phyloP scores from a whole-genome alignment of 2,329 filamentous ascomycete genomes.

The Lomentospora prolificans region DNA sequence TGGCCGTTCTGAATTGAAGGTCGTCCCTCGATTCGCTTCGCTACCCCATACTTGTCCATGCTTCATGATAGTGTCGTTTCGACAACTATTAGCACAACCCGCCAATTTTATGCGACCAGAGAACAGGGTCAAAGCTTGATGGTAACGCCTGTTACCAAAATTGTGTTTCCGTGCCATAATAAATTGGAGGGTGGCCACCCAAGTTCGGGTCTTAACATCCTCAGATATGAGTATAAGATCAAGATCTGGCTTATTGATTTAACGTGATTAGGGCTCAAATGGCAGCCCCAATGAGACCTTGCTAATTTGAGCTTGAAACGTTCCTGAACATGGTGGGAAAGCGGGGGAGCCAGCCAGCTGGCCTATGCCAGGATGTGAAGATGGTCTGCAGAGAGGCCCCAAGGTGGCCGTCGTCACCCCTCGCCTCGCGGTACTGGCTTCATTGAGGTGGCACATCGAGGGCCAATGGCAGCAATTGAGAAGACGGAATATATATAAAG shows the following conservation, averaged over 20 bases:
- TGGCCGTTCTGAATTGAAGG: no score
- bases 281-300: neutral
- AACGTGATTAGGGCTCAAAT: neutral
- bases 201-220: neutral
- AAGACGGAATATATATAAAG: neutral
- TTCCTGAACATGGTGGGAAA: neutral
- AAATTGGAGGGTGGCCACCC: neutral
- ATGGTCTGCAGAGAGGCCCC: neutral
- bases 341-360: neutral
- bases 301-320: slow-evolving; percentile 1
- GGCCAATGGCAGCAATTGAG: neutral
- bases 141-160: no score
- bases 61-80: no score
- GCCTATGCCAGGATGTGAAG: no score
- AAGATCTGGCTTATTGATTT: neutral
- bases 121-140: no score
- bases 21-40: no score
- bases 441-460: neutral
- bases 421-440: no score
- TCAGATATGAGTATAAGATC: neutral
- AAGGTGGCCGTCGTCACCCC: neutral
- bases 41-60: no score
- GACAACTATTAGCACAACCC: no score
- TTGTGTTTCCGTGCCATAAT: neutral
- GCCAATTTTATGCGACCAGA: no score